phyloP scores from a whole-genome alignment of 2,329 filamentous ascomycete species.

The Penicillium sp. region DNA sequence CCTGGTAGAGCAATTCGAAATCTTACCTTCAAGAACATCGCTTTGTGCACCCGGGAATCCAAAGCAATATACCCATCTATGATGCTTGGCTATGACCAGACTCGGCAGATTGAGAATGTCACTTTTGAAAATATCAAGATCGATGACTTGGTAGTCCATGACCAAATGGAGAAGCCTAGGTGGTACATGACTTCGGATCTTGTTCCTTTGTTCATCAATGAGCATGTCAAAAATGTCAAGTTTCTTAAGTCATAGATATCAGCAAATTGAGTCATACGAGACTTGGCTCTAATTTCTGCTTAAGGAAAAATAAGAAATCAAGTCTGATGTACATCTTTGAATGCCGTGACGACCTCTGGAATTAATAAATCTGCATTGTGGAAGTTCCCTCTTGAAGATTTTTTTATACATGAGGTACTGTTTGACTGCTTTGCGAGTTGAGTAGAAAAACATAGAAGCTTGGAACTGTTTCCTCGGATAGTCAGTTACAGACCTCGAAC shows the following conservation, averaged over 20 bases:
- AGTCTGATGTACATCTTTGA: no score
- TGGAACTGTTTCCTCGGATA: no score
- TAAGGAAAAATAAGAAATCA: no score
- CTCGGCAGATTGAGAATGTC: neutral
- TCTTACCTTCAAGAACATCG: conserved; percentile 29
- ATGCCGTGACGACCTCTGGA: no score
- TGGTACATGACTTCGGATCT: conserved; percentile 29
- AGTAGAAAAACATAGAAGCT: no score
- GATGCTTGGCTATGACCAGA: conserved; percentile 13
- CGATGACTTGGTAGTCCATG: conserved; percentile 20
- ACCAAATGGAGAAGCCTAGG: conserved; percentile 30
- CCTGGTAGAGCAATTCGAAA: conserved; percentile 36
- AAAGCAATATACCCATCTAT: conserved; percentile 20
- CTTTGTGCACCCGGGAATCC: neutral
- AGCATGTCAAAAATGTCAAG: conserved; percentile 17
- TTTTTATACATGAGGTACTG: no score
- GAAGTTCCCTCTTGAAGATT: no score
- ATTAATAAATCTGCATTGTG: no score
- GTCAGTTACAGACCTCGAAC: no score
- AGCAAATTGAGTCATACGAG: no score
- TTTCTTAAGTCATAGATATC: conserved; percentile 4
- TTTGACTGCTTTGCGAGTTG: no score
- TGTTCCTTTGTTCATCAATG: conserved; percentile 27
- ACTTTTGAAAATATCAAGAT: conserved; percentile 14
- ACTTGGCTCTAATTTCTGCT: no score